These are phyloP conservation scores for Terana coerulea DNA, from an alignment of 768 basidiomycete species.

Conservation along the genomic window DNA sequence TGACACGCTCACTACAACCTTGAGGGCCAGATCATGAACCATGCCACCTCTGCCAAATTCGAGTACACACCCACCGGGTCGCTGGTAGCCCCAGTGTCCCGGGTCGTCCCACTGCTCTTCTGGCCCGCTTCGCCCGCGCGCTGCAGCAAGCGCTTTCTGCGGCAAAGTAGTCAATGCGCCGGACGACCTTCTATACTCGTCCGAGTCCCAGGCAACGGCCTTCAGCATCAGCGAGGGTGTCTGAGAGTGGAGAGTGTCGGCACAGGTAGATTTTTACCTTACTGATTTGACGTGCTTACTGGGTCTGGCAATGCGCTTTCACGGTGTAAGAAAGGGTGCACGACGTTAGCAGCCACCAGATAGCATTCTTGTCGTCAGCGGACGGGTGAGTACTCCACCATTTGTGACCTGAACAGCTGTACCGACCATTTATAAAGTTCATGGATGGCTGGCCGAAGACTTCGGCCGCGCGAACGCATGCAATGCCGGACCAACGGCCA, in stretches of 20 bases:
- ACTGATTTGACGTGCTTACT: no score
- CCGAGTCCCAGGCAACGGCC: slow-evolving; percentile 62
- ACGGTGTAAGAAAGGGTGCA: no score
- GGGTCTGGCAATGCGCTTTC: no score
- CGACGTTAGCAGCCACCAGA: no score
- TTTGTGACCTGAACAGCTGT: no score
- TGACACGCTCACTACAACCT: slow-evolving; percentile 89
- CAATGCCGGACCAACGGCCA: no score
- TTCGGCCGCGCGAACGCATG: no score
- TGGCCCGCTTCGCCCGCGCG: slow-evolving; percentile 64
- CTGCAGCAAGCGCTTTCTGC: slow-evolving; percentile 58
- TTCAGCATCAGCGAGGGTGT: slow-evolving; percentile 69
- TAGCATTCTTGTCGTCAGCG: no score
- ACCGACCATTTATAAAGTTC: no score
- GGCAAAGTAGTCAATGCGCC: slow-evolving; percentile 75
- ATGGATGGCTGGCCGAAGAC: no score
- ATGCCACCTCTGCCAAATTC: neutral
- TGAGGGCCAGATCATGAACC: slow-evolving; percentile 1
- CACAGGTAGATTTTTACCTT: slow-evolving; percentile 78
- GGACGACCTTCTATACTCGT: slow-evolving; percentile 51
- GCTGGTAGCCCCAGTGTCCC: slow-evolving; percentile 79
- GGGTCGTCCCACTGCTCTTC: slow-evolving; percentile 93
- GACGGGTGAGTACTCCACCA: no score
- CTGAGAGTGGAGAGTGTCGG: slow-evolving; percentile 57
- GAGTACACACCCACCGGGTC: slow-evolving; percentile 61